Percentiles rank a stretch among this genome's conserved stretches.
Evolutionary conservation across 2,329 filamentous ascomycete genomes (phyloP).

Genomic region (Pseudopithomyces maydicus): DNA sequence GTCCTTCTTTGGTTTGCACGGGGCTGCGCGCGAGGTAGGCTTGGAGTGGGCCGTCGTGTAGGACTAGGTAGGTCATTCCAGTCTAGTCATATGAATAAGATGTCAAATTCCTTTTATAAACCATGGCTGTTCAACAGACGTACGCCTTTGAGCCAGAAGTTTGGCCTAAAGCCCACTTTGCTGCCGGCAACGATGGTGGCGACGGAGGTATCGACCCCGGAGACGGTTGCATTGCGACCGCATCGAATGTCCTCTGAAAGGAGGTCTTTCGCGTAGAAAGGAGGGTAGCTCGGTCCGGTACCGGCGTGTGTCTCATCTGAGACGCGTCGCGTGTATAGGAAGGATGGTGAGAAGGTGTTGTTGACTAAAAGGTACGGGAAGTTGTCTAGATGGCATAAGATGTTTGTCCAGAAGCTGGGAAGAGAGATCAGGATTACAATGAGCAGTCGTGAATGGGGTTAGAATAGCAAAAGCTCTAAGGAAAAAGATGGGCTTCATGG

Average conservation of each 20-base stretch:
- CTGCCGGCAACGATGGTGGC: slow-evolving; percentile 9
- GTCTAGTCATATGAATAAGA: background rate
- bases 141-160: background rate
- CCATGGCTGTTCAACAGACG: no score
- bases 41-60: slow-evolving; percentile 13
- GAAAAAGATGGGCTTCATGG: no score
- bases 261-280: slow-evolving; percentile 9
- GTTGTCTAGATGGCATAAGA: slow-evolving; percentile 1
- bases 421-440: background rate
- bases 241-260: slow-evolving; percentile 8
- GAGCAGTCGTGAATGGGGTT: background rate
- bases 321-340: slow-evolving; percentile 8
- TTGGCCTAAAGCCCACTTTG: slow-evolving; percentile 8
- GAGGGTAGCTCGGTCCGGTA: slow-evolving; percentile 1
- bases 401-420: background rate
- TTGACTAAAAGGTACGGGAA: slow-evolving; percentile 11
- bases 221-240: slow-evolving; percentile 6
- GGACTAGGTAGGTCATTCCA: background rate
- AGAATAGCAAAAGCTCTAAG: background rate
- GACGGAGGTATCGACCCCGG: slow-evolving; percentile 1
- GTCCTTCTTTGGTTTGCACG: background rate
- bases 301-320: background rate
- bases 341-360: slow-evolving; percentile 1
- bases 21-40: slow-evolving; percentile 12
- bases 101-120: background rate